phyloP scores from a whole-genome alignment of 306 rosid species.

The Coriaria nepalensis region DNA sequence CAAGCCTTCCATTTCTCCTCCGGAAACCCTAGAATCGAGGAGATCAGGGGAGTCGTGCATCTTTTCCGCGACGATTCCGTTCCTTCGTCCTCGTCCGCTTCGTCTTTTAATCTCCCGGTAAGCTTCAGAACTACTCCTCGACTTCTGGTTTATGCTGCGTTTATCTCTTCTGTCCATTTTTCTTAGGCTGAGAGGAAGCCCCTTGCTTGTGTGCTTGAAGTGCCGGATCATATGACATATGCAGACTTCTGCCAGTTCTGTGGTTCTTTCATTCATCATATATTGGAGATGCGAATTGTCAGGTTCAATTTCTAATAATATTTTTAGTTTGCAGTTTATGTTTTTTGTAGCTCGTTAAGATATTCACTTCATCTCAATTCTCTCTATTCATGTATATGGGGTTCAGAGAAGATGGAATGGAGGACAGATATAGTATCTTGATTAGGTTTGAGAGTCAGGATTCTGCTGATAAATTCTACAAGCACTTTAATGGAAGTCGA shows the following conservation, averaged over 20 bases:
- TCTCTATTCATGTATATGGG: conserved; percentile 4
- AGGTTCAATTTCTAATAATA: conserved; percentile 23
- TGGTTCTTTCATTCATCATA: conserved; percentile 69
- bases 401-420: conserved; percentile 62
- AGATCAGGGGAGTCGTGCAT: conserved; percentile 79
- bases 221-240: conserved; percentile 92
- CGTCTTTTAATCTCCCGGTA: conserved; percentile 49
- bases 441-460: conserved; percentile 65
- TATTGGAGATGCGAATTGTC: conserved; percentile 86
- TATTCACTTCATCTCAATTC: background rate
- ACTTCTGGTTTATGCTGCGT: background rate
- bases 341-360: background rate
- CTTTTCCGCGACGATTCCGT: conserved; percentile 46
- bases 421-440: conserved; percentile 66
- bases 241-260: conserved; percentile 92
- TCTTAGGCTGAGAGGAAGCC: conserved; percentile 67
- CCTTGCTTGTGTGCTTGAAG: conserved; percentile 71
- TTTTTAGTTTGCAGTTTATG: background rate
- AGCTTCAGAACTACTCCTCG: background rate
- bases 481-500: conserved; percentile 50
- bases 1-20: conserved; percentile 77
- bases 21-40: conserved; percentile 98
- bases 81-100: conserved; percentile 13
- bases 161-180: background rate
- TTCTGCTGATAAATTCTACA: conserved; percentile 61